Base-by-base conservation (phyloP, 2,329 filamentous ascomycete species). In the Ophiocordyceps sinensis region DNA sequence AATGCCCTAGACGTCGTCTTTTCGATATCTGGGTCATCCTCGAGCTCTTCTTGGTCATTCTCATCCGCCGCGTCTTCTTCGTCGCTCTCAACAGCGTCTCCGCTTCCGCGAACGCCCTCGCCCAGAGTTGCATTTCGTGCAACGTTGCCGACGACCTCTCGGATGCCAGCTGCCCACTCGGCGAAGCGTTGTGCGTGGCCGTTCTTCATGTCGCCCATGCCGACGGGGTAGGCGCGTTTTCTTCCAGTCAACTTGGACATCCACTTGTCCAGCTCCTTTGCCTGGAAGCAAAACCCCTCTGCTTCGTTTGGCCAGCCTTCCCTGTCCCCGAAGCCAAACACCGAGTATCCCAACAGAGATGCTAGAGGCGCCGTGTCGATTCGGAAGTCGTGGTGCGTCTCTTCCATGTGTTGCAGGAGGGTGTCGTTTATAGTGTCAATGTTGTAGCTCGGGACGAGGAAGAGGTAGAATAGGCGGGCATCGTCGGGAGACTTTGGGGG, bases 351-450 rank as follows among this genome's bases (percentile, higher is more conserved):
- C 3, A 88, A 66, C 14, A 96, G 62, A 1, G 70, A 65, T 0
- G 81, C 79, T 37, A 98, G 63, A 1, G 91, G 82, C 0, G 84
- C 81, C 0, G 87, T 94, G 52, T 96, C 88, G 49, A 98, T 93
- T 43, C 89, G 78, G 67, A 96, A 96, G 60, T 98, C 91, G 63
- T 96, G 79, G 56, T 96, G 89, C 0, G 88, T 96, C 58, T 98
- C 89, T 55, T 83, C 73, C 6, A 98, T 65, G 57, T 94, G 86
- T 47, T 85, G 79, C 21, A 96, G 67, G 57, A 96, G 88, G 14
- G 77, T 89, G 54, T 88, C 83, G 49, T 94, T 77, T 49, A 93
- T 83, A 8, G 85, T 89, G 54, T 95, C 89, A 53, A 95, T 94
- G 55, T 96, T 93, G 67, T 95, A 96, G 47, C 84, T 88, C 0